Conservation (phyloP, 768 basidiomycete genomes). For the Trametes cingulata region DNA sequence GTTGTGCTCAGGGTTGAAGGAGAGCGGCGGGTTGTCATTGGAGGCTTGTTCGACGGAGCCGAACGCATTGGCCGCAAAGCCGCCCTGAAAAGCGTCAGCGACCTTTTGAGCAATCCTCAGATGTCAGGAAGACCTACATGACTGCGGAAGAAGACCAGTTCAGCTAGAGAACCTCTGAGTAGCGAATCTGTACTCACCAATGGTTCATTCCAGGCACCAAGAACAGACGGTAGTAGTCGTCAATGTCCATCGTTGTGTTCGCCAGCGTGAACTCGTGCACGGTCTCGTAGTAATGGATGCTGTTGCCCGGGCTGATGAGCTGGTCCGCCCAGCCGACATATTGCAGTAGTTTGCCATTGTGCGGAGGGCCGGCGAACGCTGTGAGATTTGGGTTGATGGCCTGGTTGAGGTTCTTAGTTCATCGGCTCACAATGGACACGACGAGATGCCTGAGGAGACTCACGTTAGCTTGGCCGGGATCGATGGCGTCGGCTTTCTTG, state of each 20-base stretch:
- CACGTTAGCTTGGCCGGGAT: slow-evolving; percentile 27
- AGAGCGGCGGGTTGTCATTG: slow-evolving; percentile 21
- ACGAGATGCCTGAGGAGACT: background rate
- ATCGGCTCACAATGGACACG: background rate
- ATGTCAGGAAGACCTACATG: background rate
- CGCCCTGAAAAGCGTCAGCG: slow-evolving; percentile 17
- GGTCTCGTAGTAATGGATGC: slow-evolving; percentile 28
- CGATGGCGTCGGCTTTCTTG: slow-evolving; percentile 19
- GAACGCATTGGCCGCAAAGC: slow-evolving; percentile 31
- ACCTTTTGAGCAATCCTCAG: background rate
- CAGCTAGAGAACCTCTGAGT: background rate
- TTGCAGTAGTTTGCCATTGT: slow-evolving; percentile 29
- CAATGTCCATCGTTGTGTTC: slow-evolving; percentile 26
- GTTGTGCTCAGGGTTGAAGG: slow-evolving; percentile 27
- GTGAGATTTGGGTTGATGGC: slow-evolving; percentile 28
- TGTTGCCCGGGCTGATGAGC: slow-evolving; percentile 33
- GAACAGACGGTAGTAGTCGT: slow-evolving; percentile 37
- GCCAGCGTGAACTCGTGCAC: slow-evolving; percentile 26
- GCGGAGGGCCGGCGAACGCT: slow-evolving; percentile 23
- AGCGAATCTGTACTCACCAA: slow-evolving; percentile 20
- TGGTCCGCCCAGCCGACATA: slow-evolving; percentile 32
- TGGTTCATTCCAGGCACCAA: slow-evolving; percentile 36
- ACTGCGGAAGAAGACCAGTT: background rate
- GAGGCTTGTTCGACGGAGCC: slow-evolving; percentile 28
- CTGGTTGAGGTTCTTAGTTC: slow-evolving; percentile 1